Evolutionary conservation across 1,284 basidiomycete species (phyloP).

Genomic region (Tylopilus sp.): DNA sequence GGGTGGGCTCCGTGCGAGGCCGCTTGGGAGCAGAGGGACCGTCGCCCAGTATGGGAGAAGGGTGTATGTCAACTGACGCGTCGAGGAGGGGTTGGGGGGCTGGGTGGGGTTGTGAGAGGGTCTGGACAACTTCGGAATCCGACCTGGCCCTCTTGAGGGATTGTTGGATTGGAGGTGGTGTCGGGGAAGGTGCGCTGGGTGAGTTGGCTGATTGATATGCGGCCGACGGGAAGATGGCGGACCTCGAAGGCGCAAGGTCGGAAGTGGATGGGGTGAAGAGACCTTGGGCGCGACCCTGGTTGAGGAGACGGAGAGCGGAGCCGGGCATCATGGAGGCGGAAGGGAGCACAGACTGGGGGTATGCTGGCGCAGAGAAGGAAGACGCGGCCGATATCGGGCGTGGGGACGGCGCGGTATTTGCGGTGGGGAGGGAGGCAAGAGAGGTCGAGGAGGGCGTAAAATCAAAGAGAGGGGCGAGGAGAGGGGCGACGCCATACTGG

Average conservation of each 20-base stretch:
- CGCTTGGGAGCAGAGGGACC: slow-evolving; percentile 65
- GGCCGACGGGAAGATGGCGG: slow-evolving; percentile 36
- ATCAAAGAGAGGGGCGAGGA: slow-evolving; percentile 87
- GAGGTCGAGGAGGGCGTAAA: slow-evolving; percentile 78
- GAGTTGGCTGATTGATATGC: slow-evolving; percentile 43
- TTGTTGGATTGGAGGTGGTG: slow-evolving; percentile 50
- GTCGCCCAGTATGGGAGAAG: slow-evolving; percentile 46
- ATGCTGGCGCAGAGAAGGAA: slow-evolving; percentile 44
- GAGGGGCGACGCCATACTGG: slow-evolving; percentile 84
- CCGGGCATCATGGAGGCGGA: slow-evolving; percentile 79
- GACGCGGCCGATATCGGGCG: slow-evolving; percentile 53
- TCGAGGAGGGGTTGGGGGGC: slow-evolving; percentile 37
- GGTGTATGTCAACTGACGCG: slow-evolving; percentile 44
- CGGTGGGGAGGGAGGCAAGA: slow-evolving; percentile 56
- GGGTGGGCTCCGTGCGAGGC: slow-evolving; percentile 52
- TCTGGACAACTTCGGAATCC: slow-evolving; percentile 40
- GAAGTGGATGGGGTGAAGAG: slow-evolving; percentile 80
- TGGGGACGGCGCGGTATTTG: slow-evolving; percentile 44
- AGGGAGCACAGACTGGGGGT: slow-evolving; percentile 55
- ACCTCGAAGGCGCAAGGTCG: slow-evolving; percentile 37
- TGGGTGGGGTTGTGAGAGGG: slow-evolving; percentile 18
- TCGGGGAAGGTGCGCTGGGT: slow-evolving; percentile 46
- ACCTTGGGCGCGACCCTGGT: slow-evolving; percentile 81
- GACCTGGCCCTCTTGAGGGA: slow-evolving; percentile 47
- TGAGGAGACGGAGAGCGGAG: slow-evolving; percentile 72